Evolutionary conservation across 2,329 filamentous ascomycete genomes (phyloP), one percentile per base, ranked within the genome.

Genomic region (Fusarium palustre): DNA sequence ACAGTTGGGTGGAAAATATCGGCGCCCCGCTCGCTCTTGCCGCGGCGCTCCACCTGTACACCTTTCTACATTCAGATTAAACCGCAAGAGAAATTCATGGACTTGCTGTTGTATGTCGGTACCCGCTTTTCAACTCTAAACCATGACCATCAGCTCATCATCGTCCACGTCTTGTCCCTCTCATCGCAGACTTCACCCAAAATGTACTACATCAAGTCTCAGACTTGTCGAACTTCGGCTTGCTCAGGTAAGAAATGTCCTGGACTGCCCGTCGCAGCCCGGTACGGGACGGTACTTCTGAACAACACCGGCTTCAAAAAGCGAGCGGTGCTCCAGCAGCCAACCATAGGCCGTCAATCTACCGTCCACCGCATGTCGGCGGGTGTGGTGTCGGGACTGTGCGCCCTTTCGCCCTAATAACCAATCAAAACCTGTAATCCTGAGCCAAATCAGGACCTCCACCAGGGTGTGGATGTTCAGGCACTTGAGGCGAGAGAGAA

Each of bases 361-460:
- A 65, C 67, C 50, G 46, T 64, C 65, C 63, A 74, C 59, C 66
- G 48, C 63, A 57, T 57, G 50, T 50, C 38, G 64, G 68, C 73
- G 68, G 68, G 71, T 74, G 72, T 70, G 60, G 56, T 74, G 69
- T 71, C 64, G 62, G 67, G 61, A 58, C 60, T 66, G 69, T 73
- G 62, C 62, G 46, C 55, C 46, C 66, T 53, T 49, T 75, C 68
- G 68, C 59, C 55, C 59, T 52, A 65, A 28, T 31, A 54, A 25
- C 73, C 73, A 75, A 75, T 73, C 54, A 72, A 22, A n/a, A 36
- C 18, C 43, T 34, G 16, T 30, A 39, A 18, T 54, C 28, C 11
- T 34, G 30, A 55, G 39, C 43, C 54, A 39, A 49, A 41, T 55
- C 55, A 49, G 45, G 34, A 24, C 25, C 47, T 58, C 34, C 53